A percentile compares a stretch with the other conserved stretches of the same genome.
phyloP scores from a whole-genome alignment of 2,329 filamentous ascomycete genomes.

The Trichoderma polysporum region DNA sequence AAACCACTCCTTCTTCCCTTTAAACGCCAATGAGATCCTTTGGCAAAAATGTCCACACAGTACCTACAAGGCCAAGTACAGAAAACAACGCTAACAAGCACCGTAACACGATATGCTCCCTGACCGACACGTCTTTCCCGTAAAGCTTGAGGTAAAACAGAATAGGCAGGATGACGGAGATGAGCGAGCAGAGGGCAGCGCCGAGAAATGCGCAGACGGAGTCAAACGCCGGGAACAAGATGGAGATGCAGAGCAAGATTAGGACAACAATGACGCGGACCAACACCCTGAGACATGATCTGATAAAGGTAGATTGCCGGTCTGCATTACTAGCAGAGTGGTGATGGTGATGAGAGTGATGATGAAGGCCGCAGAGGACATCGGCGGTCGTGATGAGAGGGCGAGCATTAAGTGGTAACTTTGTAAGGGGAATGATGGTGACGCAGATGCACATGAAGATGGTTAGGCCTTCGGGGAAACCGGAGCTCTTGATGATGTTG shows the following conservation, averaged over 20 bases:
- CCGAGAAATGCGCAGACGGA: conserved; percentile 90
- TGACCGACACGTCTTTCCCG: conserved; percentile 62
- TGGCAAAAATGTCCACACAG: conserved; percentile 84
- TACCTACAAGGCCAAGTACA: conserved; percentile 71
- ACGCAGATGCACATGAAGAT: conserved; percentile 82
- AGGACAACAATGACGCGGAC: conserved; percentile 67
- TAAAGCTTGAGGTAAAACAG: conserved; percentile 91
- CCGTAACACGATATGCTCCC: conserved; percentile 68
- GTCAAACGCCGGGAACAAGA: conserved; percentile 73
- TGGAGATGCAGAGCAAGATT: conserved; percentile 73
- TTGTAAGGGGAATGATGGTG: conserved; percentile 90
- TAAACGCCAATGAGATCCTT: conserved; percentile 66
- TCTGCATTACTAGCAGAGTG: conserved; percentile 37
- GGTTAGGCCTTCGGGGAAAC: conserved; percentile 73
- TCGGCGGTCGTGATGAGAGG: conserved; percentile 86
- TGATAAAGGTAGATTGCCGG: conserved; percentile 43
- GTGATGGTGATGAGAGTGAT: conserved; percentile 33
- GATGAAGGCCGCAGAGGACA: conserved; percentile 72
- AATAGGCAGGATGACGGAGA: conserved; percentile 86
- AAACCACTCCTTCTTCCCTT: background rate
- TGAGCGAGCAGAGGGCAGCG: conserved; percentile 85
- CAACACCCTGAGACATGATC: conserved; percentile 49
- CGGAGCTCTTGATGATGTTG: conserved; percentile 74
- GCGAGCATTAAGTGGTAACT: conserved; percentile 86
- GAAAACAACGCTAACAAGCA: conserved; percentile 67